These are phyloP conservation scores for Phytopythium cucurbitacearum DNA, from an alignment of 352 stramenopile species.

Conservation along the genomic window DNA sequence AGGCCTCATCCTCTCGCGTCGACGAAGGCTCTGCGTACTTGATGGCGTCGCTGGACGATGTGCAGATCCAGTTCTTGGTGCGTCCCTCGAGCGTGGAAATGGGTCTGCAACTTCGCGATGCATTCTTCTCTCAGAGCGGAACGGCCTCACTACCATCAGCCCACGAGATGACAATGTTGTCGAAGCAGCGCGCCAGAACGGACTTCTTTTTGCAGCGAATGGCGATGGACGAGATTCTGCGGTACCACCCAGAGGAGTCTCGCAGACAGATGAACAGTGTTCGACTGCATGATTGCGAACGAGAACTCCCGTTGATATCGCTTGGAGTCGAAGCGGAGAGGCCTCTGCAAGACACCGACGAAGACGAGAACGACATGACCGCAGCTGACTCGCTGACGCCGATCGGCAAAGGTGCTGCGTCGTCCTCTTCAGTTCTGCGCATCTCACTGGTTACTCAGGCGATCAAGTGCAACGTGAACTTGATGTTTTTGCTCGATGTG, in stretches of 20 bases:
- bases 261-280: constrained; percentile 74
- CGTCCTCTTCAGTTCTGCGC: constrained; percentile 23
- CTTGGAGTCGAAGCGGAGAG: constrained; percentile 52
- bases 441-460: constrained; percentile 75
- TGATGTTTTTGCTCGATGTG: constrained; percentile 69
- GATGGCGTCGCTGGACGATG: constrained; percentile 54
- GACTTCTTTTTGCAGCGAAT: constrained; percentile 74
- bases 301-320: constrained; percentile 61
- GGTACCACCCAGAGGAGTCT: constrained; percentile 52
- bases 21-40: constrained; percentile 18
- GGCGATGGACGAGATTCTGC: constrained; percentile 65
- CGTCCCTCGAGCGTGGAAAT: constrained; percentile 61
- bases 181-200: not conserved
- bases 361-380: constrained; percentile 1
- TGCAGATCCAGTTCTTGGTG: constrained; percentile 71
- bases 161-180: constrained; percentile 3
- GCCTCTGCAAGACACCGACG: constrained; percentile 15
- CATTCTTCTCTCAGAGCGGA: constrained; percentile 49
- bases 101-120: constrained; percentile 61
- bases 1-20: not conserved
- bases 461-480: constrained; percentile 75
- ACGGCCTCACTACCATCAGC: constrained; percentile 3
- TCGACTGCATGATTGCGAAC: constrained; percentile 61
- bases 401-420: constrained; percentile 6
- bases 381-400: not conserved